Evolutionary conservation across 257 asterid species (phyloP).

Genomic region (Lycium ferocissimum): DNA sequence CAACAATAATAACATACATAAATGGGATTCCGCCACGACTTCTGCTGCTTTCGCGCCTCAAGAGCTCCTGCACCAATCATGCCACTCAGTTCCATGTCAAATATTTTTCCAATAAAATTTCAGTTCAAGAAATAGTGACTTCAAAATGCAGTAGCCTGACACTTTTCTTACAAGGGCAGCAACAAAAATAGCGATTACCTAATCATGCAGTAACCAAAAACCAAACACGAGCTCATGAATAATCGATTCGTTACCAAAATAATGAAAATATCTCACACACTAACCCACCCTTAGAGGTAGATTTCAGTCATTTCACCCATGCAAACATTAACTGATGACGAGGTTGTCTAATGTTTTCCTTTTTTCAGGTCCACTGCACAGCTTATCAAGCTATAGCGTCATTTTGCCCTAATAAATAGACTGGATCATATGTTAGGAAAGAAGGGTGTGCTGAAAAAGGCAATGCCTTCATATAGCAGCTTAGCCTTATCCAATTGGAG

Average conservation of each 20-base stretch:
- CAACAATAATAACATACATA: constrained; percentile 67
- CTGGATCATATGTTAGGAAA: neutral
- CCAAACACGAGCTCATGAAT: neutral
- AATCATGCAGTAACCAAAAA: neutral
- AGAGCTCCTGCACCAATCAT: constrained; percentile 58
- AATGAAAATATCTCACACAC: constrained; percentile 5
- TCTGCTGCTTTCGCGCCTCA: constrained; percentile 71
- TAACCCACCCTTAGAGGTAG: neutral
- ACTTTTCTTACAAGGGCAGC: neutral
- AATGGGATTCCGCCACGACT: constrained; percentile 66
- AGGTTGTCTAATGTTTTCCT: neutral
- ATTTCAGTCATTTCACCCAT: neutral
- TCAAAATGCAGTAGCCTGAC: neutral
- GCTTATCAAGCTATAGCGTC: neutral
- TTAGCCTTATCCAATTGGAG: neutral
- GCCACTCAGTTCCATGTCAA: neutral
- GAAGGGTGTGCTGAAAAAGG: neutral
- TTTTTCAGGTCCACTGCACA: constrained; percentile 6
- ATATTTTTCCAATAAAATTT: neutral
- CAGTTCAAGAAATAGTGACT: neutral
- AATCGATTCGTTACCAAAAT: neutral
- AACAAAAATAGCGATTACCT: constrained; percentile 6
- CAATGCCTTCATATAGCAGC: neutral
- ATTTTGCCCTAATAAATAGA: neutral
- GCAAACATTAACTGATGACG: neutral